phyloP scores from a whole-genome alignment of 1,284 basidiomycete genomes.

The Apiotrichum sp. region DNA sequence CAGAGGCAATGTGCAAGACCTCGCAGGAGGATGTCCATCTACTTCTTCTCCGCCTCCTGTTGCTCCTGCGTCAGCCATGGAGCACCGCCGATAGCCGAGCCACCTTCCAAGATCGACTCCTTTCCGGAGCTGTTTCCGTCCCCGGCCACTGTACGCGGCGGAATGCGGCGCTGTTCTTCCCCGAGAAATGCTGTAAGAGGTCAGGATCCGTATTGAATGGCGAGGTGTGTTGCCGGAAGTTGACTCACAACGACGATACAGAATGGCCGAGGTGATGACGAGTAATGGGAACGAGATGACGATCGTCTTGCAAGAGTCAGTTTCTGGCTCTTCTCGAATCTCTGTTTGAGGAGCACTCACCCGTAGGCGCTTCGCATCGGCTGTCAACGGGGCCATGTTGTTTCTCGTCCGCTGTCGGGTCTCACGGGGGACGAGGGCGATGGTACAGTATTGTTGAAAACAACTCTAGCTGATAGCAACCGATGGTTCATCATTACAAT shows the following conservation, averaged over 20 bases:
- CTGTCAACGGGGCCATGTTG: conserved; percentile 26
- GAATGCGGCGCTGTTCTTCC: conserved; percentile 39
- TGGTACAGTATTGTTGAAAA: no score
- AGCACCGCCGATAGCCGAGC: conserved; percentile 22
- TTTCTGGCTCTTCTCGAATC: neutral
- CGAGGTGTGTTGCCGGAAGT: no score
- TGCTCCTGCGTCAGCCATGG: conserved; percentile 23
- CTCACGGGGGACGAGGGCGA: no score
- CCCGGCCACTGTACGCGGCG: conserved; percentile 1
- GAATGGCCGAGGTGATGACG: conserved; percentile 40
- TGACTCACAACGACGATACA: conserved; percentile 40
- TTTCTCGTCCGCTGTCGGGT: neutral
- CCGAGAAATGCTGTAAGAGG: conserved; percentile 29
- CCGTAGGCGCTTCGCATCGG: conserved; percentile 37
- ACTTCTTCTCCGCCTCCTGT: conserved; percentile 14
- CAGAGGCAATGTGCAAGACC: no score
- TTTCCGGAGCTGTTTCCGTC: neutral
- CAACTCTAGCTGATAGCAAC: no score
- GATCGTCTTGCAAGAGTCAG: conserved; percentile 28
- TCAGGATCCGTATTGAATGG: neutral
- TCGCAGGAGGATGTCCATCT: neutral
- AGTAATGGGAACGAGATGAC: conserved; percentile 43
- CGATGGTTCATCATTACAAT: no score
- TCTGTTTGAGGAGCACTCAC: conserved; percentile 13
- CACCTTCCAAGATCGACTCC: conserved; percentile 9